Conservation (phyloP, 2,329 filamentous ascomycete species). For the Alternaria sp. region DNA sequence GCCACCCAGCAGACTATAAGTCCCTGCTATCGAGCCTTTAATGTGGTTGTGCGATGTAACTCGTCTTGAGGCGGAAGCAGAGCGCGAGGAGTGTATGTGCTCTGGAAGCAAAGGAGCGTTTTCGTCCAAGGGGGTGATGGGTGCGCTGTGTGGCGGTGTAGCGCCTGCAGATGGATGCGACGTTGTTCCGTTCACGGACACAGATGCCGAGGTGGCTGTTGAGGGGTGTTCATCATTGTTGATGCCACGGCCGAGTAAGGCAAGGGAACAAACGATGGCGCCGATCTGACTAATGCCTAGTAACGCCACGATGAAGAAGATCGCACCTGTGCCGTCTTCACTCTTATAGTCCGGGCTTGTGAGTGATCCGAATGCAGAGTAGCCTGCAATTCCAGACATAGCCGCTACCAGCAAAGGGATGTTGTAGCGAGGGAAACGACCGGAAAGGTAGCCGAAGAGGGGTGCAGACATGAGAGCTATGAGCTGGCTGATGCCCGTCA, state of each 20-base stretch:
- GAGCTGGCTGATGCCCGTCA: conserved; percentile 90
- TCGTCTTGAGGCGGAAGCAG: background rate
- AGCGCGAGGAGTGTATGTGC: conserved; percentile 11
- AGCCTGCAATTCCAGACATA: conserved; percentile 78
- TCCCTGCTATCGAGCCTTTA: conserved; percentile 93
- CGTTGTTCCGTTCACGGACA: conserved; percentile 22
- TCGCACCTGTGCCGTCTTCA: conserved; percentile 70
- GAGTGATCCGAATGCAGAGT: conserved; percentile 78
- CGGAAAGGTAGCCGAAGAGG: conserved; percentile 85
- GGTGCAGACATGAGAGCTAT: conserved; percentile 86
- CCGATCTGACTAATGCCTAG: conserved; percentile 95
- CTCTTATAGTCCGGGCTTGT: conserved; percentile 78
- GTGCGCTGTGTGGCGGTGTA: conserved; percentile 44
- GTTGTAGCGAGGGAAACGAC: conserved; percentile 71
- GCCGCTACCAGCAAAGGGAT: conserved; percentile 78
- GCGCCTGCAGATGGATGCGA: conserved; percentile 45
- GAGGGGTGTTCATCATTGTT: conserved; percentile 57
- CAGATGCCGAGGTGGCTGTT: conserved; percentile 10
- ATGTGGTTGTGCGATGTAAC: conserved; percentile 62
- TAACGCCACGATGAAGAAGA: conserved; percentile 80
- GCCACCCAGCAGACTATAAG: conserved; percentile 91
- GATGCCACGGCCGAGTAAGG: conserved; percentile 83
- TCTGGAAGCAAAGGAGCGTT: conserved; percentile 40
- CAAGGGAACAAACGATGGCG: conserved; percentile 94
- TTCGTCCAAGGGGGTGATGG: conserved; percentile 39